Conservation (phyloP, 257 asterid genomes). For the Oldenlandia corymbosa region DNA sequence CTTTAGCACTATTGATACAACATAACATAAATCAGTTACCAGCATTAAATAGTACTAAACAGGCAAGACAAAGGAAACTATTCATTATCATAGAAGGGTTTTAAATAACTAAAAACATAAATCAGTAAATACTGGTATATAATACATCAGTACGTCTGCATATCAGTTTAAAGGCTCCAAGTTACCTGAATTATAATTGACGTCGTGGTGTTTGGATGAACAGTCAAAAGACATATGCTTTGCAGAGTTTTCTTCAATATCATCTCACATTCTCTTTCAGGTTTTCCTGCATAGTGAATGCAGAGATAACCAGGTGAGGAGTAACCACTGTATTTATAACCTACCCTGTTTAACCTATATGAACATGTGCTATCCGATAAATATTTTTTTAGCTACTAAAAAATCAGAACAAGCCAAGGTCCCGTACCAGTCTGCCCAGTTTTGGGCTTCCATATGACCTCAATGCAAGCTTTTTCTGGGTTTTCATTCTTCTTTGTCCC, state of each 20-base stretch:
- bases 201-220: constrained; percentile 88
- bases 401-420: background rate
- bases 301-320: background rate
- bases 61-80: background rate
- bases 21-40: background rate
- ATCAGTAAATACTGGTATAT: background rate
- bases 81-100: background rate
- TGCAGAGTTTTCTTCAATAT: constrained; percentile 80
- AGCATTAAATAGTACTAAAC: background rate
- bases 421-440: constrained; percentile 73
- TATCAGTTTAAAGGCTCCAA: background rate
- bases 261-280: constrained; percentile 88
- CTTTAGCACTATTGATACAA: background rate
- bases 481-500: constrained; percentile 94
- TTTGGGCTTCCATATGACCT: constrained; percentile 89
- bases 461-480: constrained; percentile 87
- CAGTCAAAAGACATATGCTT: constrained; percentile 68
- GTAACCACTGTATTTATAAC: background rate
- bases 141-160: background rate
- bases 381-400: background rate
- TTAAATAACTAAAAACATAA: background rate
- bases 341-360: background rate
- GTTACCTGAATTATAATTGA: constrained; percentile 77
- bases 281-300: constrained; percentile 48
- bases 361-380: background rate